Base-by-base conservation (phyloP, 352 stramenopile species). In the Phytophthora citrophthora region DNA sequence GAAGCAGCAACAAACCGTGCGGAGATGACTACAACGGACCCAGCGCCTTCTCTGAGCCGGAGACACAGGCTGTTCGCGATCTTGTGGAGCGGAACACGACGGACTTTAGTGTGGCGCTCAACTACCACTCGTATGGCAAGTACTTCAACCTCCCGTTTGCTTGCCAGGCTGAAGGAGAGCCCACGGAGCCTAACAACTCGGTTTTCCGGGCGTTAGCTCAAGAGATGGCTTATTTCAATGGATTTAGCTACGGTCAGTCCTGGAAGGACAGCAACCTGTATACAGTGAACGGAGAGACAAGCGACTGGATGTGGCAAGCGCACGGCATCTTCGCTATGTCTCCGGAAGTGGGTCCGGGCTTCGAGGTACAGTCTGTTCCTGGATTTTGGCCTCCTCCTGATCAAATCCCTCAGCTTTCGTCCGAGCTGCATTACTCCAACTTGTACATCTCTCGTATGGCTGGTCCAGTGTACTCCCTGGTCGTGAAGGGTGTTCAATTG, bases 211-310 rank as follows among this genome's bases (percentile, higher is more conserved):
- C 57, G 0, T 74, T 90, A 46, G 88, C 85, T 10, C 65, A 66
- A 1, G 88, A 94, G 51, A 91, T 95, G 83, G 76, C 83, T 7
- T 63, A 61, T 3, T 93, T 79, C 57, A 95, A 95, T 58, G 67
- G 80, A 29, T 95, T 94, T 49, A 40, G 57, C 24, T 92, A 91
- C 27, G 88, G 88, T 0, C 86, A 93, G 61, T 78, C 88, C 5
- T 95, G 88, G 88, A 89, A 88, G 40, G 75, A 94, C 13, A 89
- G 81, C 70, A 90, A 94, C 20, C 52, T 95, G 64, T 95, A 95
- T 68, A 90, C 84, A 4, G 88, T 95, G 20, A 95, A 95, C 40
- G 88, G 88, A 15, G 88, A 95, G 53, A 92, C 88, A 20, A 95
- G 88, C 60, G 88, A 95, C 65, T 95, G 88, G 88, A 91, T 95